Conservation (phyloP, 495 filamentous ascomycete species). For the Clohesyomyces aquaticus region DNA sequence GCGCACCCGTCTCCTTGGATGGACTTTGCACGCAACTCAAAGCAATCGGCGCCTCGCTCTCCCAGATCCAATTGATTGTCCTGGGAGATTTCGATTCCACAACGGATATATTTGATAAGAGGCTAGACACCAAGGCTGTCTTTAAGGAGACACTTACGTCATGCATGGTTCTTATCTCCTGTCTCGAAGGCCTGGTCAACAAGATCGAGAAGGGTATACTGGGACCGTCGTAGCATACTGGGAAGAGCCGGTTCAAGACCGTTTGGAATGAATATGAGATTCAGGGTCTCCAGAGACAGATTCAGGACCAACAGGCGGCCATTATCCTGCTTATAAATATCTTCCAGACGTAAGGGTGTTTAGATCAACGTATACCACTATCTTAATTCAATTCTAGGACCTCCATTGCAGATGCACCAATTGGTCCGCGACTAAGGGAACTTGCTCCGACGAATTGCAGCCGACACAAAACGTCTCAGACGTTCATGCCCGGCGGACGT, state of each 20-base stretch:
- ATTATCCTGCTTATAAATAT: conserved; percentile 9
- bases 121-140: background rate
- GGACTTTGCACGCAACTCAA: conserved; percentile 10
- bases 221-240: background rate
- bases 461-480: background rate
- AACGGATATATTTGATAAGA: conserved; percentile 1
- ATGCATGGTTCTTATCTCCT: conserved; percentile 6
- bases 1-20: conserved; percentile 8
- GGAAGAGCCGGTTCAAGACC: conserved; percentile 19
- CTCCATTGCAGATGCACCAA: background rate
- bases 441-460: background rate
- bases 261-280: conserved; percentile 23
- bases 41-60: conserved; percentile 4
- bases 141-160: conserved; percentile 10
- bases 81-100: background rate
- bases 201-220: conserved; percentile 11
- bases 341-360: conserved; percentile 13
- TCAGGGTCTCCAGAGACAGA: conserved; percentile 1
- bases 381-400: background rate
- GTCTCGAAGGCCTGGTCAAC: background rate
- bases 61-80: conserved; percentile 12
- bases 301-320: conserved; percentile 10
- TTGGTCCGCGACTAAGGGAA: background rate
- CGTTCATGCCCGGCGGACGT: background rate
- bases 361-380: background rate